Evolutionary conservation across 192 early-diverging fungal genomes (phyloP), one percentile per base, ranked within the genome.

Genomic region (Mortierella alpina): DNA sequence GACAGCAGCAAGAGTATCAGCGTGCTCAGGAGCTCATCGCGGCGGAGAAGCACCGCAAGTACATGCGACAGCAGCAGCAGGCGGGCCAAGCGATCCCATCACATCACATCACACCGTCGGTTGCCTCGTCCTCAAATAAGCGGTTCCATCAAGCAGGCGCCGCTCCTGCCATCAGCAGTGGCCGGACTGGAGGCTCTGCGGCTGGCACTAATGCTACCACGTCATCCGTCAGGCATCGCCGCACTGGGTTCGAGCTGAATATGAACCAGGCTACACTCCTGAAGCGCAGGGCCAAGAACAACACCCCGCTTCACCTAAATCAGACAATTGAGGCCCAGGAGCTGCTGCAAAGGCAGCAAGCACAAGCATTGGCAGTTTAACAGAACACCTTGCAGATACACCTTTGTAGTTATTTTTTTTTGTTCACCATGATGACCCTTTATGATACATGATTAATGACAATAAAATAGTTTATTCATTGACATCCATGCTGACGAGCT

Each of bases 181-280:
- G 31, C 31, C 31, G 31, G 31, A 31, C 31, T 31, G 31, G 31
- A 31, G 31, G 31, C 31, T 31, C 31, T 31, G 1, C 31, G 31
- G 23, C 62, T 20, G 64, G 61, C 22, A 60, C 63, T 5, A 20
- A 55, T 0, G 53, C 63, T 2, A 72, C 69, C 1, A 61, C 75
- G 0, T 66, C 75, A 4, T 44, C 54, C 3, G 42, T 57, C 0
- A 51, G 76, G 17, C 68, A 69, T 18, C 63, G 70, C 49, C 66
- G 73, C 13, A 66, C 52, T 6, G 83, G 66, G 0, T 85, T 85
- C 18, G 78, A 82, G 40, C 41, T 85, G 46, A 82, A 79, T 44
- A 66, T 85, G 17, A 70, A 78, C 49, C 71, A 73, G 13, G 84
- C 84, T 10, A 85, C 84, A 10, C 59, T 85, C 7, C 46, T 85